These are phyloP conservation scores for Mucor piriformis DNA, from an alignment of 371 early-diverging fungal genomes.

Conservation along the genomic window DNA sequence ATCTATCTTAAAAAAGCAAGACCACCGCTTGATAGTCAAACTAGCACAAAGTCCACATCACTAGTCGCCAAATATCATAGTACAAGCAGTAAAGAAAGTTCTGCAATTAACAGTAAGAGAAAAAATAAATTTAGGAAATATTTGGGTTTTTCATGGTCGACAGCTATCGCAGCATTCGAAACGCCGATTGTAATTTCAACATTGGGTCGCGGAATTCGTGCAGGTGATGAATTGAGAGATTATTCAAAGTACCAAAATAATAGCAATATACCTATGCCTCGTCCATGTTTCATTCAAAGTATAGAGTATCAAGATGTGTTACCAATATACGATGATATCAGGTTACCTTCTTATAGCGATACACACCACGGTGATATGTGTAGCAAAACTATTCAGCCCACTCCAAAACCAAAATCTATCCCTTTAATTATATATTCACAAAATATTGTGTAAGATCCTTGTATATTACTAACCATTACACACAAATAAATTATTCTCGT, in stretches of 20 bases:
- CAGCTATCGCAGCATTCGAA: slow-evolving; percentile 12
- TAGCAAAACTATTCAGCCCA: not conserved
- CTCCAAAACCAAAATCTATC: too few species aligned
- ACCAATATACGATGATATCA: slow-evolving; percentile 16
- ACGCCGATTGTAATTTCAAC: slow-evolving; percentile 39
- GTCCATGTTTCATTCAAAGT: slow-evolving; percentile 14
- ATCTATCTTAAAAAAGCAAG: slow-evolving; percentile 1
- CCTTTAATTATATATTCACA: too few species aligned
- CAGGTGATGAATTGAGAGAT: slow-evolving; percentile 23
- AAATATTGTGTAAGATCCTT: too few species aligned
- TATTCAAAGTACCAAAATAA: not conserved
- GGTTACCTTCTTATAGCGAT: slow-evolving; percentile 13
- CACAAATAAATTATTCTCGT: too few species aligned
- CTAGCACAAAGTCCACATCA: not conserved
- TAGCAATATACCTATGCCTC: not conserved
- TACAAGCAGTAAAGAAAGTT: not conserved
- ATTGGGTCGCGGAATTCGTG: slow-evolving; percentile 37
- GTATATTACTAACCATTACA: too few species aligned
- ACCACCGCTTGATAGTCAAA: not conserved
- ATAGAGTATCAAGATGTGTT: slow-evolving; percentile 15
- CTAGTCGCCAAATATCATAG: not conserved
- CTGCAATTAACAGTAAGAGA: not conserved
- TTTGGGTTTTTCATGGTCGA: slow-evolving; percentile 14
- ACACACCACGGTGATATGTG: not conserved
- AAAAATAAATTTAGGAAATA: not conserved